Evolutionary conservation across 306 rosid genomes (phyloP).

Genomic region (Rubus parviflorus): DNA sequence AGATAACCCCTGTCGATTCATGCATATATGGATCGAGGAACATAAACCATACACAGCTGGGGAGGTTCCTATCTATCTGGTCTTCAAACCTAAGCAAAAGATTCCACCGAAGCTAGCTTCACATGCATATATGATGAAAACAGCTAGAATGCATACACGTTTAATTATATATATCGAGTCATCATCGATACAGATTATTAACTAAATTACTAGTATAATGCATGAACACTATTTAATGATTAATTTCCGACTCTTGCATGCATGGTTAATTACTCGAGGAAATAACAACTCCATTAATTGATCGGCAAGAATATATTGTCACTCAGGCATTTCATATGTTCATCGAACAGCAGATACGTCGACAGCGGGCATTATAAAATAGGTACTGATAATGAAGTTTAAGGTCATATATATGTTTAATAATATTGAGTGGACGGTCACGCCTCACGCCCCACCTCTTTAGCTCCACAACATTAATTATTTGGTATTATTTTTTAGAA

Average conservation of each 20-base stretch:
- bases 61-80: slow-evolving; percentile 20
- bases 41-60: slow-evolving; percentile 3
- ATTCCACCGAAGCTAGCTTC: not conserved
- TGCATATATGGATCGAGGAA: slow-evolving; percentile 2
- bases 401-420: no score
- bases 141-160: no score
- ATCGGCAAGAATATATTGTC: not conserved
- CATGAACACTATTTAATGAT: not conserved
- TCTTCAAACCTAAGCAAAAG: not conserved
- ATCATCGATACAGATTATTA: not conserved
- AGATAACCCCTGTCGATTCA: slow-evolving; percentile 15
- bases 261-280: not conserved
- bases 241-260: not conserved
- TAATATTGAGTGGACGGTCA: no score
- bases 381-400: no score
- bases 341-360: no score
- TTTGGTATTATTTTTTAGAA: no score
- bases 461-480: no score
- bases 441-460: no score
- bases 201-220: not conserved
- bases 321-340: not conserved
- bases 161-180: not conserved
- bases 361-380: no score
- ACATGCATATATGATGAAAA: not conserved
- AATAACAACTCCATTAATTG: not conserved